A percentile compares a stretch with the other conserved stretches of the same genome.
These are phyloP conservation scores for Theileria orientalis DNA, from an alignment of 169 alveolate species.

Conservation along the genomic window DNA sequence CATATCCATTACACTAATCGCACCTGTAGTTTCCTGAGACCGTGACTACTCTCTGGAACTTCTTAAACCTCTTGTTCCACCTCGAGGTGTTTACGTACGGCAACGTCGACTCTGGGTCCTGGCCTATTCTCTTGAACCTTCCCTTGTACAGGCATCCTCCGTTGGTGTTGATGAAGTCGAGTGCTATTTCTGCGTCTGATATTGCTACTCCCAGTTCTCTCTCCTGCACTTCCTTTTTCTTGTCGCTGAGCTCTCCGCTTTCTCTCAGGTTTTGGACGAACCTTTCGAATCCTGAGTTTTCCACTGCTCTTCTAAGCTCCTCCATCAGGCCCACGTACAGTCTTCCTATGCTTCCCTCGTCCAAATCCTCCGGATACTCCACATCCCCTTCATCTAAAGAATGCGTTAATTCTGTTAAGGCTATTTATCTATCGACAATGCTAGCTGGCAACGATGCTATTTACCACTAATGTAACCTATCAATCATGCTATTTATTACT, in stretches of 20 bases:
- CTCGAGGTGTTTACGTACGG: slow-evolving; percentile 46
- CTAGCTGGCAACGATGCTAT: too few species aligned
- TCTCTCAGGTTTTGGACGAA: slow-evolving; percentile 21
- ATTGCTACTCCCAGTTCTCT: slow-evolving; percentile 37
- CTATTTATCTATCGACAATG: neutral
- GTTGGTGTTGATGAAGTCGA: slow-evolving; percentile 36
- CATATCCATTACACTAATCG: neutral
- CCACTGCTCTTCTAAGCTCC: slow-evolving; percentile 5
- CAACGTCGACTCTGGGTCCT: slow-evolving; percentile 22
- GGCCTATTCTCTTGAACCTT: slow-evolving; percentile 16
- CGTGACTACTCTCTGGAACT: slow-evolving; percentile 38
- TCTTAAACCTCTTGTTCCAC: slow-evolving; percentile 58
- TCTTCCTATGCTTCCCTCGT: slow-evolving; percentile 9
- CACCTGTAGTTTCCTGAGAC: slow-evolving; percentile 15
- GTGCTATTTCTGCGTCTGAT: slow-evolving; percentile 34
- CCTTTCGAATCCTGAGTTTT: slow-evolving; percentile 29
- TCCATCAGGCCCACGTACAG: slow-evolving; percentile 26
- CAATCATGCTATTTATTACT: too few species aligned
- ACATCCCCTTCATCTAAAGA: slow-evolving; percentile 20
- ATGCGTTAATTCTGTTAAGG: too few species aligned
- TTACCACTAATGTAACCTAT: too few species aligned
- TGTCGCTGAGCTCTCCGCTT: slow-evolving; percentile 37
- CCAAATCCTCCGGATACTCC: slow-evolving; percentile 25
- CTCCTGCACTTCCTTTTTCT: slow-evolving; percentile 45
- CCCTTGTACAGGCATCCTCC: slow-evolving; percentile 63